Evolutionary conservation across 2,329 filamentous ascomycete species (phyloP).

Genomic region (Hymenoscyphus occultus): DNA sequence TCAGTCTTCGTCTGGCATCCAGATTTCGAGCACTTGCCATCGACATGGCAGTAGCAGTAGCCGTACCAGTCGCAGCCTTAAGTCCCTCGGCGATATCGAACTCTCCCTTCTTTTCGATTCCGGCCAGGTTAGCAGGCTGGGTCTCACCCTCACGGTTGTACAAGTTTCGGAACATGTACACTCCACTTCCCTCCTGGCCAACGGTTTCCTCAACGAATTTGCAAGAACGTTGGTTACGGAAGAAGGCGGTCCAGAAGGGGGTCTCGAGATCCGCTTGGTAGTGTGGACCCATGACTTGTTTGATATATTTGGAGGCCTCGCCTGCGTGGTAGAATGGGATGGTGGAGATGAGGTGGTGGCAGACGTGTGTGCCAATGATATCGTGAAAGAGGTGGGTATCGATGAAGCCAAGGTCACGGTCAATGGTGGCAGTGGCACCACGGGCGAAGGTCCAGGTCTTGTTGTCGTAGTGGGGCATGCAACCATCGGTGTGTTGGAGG

Average conservation of each 20-base stretch:
- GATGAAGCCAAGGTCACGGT: conserved; percentile 63
- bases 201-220: conserved; percentile 38
- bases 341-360: conserved; percentile 60
- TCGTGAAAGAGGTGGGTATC: conserved; percentile 64
- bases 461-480: conserved; percentile 56
- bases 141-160: conserved; percentile 30
- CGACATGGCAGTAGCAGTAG: conserved; percentile 26
- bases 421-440: conserved; percentile 60
- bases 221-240: conserved; percentile 35
- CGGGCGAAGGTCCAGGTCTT: conserved; percentile 60
- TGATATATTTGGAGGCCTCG: conserved; percentile 56
- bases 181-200: conserved; percentile 35
- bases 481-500: conserved; percentile 65
- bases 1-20: conserved; percentile 31
- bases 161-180: conserved; percentile 37
- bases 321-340: conserved; percentile 61
- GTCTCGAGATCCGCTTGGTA: conserved; percentile 47
- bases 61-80: conserved; percentile 12
- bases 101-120: conserved; percentile 11
- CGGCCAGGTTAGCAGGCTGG: conserved; percentile 24
- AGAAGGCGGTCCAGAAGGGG: conserved; percentile 38
- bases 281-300: conserved; percentile 52
- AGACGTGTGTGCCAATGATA: conserved; percentile 62
- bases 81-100: conserved; percentile 15
- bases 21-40: conserved; percentile 30